Percentiles rank a stretch among this genome's conserved stretches.
Evolutionary conservation across 208 protist genomes (phyloP).

Genomic region (Acanthamoeba royreba): DNA sequence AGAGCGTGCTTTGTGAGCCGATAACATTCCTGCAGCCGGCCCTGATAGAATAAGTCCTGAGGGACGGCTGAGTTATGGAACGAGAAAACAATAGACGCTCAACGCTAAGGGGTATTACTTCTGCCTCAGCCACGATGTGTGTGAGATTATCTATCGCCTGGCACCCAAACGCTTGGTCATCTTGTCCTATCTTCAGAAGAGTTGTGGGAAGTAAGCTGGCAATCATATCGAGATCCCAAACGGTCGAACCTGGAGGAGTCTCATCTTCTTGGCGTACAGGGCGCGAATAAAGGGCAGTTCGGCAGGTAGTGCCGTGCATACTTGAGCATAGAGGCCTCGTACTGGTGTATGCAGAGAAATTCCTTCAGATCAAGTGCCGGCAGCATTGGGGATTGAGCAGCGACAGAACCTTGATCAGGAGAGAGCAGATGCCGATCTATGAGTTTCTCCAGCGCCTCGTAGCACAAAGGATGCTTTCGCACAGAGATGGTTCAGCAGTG

Average conservation of each 20-base stretch:
- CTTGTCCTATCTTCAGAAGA: background rate
- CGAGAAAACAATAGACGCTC: background rate
- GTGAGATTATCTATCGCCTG: background rate
- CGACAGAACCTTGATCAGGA: background rate
- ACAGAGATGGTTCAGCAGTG: background rate
- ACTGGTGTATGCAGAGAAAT: background rate
- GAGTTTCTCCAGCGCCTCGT: background rate
- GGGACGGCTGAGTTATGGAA: background rate
- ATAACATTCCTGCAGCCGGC: background rate
- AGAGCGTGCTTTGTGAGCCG: background rate
- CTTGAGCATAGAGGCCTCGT: background rate
- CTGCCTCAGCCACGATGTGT: background rate
- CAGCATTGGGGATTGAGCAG: background rate
- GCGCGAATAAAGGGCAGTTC: background rate
- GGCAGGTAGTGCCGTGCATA: background rate
- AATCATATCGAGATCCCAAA: background rate
- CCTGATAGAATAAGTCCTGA: background rate
- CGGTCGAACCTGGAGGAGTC: background rate
- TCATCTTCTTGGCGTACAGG: background rate
- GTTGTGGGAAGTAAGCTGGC: background rate
- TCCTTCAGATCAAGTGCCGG: background rate
- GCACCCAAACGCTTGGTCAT: background rate
- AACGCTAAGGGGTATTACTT: background rate
- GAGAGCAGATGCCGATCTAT: background rate
- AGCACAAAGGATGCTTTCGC: background rate